These are phyloP conservation scores for Monilinia vaccinii-corymbosi DNA, from an alignment of 2,329 filamentous ascomycete genomes.

Conservation along the genomic window DNA sequence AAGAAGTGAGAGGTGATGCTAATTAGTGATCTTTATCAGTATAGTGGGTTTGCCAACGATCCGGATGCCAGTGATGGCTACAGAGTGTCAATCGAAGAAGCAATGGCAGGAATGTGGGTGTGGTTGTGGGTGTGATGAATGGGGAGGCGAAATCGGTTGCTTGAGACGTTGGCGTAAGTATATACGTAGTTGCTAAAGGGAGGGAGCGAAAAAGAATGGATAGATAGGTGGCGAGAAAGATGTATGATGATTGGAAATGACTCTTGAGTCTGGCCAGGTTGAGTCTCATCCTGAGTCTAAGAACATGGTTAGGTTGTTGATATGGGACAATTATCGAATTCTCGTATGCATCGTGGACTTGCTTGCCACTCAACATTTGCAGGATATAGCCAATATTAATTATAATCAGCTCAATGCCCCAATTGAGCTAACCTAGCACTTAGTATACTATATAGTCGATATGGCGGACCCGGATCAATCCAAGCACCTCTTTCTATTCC, in stretches of 20 bases:
- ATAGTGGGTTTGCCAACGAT: slow-evolving; percentile 13
- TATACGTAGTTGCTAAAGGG: slow-evolving; percentile 2
- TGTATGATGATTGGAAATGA: background rate
- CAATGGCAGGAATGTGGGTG: slow-evolving; percentile 12
- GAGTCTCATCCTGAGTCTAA: background rate
- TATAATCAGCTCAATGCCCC: too few relatives aligned
- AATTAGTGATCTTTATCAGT: slow-evolving; percentile 8
- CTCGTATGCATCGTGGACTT: too few relatives aligned
- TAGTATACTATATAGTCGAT: background rate
- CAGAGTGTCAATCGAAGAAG: slow-evolving; percentile 13
- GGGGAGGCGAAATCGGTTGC: slow-evolving; percentile 1
- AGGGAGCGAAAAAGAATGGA: slow-evolving; percentile 8
- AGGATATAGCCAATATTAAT: too few relatives aligned
- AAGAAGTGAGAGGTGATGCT: slow-evolving; percentile 8
- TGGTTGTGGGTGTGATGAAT: background rate
- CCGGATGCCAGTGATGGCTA: slow-evolving; percentile 19
- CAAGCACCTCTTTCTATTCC: background rate
- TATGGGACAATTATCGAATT: background rate
- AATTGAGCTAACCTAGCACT: too few relatives aligned
- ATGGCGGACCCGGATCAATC: background rate
- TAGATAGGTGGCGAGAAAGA: background rate
- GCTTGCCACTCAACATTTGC: too few relatives aligned
- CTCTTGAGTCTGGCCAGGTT: background rate
- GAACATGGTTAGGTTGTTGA: background rate
- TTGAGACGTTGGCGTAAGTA: slow-evolving; percentile 2